phyloP scores from a whole-genome alignment of 2,329 filamentous ascomycete species.

The Colletotrichum sp. region DNA sequence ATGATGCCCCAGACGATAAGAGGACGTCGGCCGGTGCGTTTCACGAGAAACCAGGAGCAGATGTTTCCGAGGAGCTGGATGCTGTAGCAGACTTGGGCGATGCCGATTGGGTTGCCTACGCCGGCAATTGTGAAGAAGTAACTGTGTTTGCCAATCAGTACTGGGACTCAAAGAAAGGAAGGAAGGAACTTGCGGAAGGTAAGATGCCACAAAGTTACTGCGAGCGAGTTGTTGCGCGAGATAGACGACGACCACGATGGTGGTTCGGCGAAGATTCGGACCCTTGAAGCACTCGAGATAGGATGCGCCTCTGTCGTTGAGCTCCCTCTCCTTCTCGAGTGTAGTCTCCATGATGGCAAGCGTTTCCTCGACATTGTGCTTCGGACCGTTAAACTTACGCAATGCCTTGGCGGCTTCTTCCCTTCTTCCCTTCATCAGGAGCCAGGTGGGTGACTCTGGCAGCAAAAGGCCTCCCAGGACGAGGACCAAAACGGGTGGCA shows the following conservation, averaged over 20 bases:
- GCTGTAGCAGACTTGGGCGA: conserved; percentile 46
- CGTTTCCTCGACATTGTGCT: conserved; percentile 29
- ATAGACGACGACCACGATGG: conserved; percentile 65
- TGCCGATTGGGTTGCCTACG: conserved; percentile 38
- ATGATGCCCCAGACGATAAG: conserved; percentile 38
- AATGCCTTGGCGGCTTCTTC: conserved; percentile 38
- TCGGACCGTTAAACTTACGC: conserved; percentile 31
- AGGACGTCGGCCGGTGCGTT: conserved; percentile 38
- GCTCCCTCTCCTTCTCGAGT: conserved; percentile 33
- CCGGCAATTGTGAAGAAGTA: conserved; percentile 44
- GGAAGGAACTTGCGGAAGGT: conserved; percentile 17
- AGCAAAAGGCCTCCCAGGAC: neutral
- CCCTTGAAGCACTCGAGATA: conserved; percentile 57
- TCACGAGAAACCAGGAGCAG: conserved; percentile 41
- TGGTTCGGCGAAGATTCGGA: conserved; percentile 55
- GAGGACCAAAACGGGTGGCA: neutral
- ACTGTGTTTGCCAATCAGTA: conserved; percentile 41
- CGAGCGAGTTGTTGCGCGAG: conserved; percentile 68
- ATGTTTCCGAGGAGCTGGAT: conserved; percentile 44
- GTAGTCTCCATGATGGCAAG: conserved; percentile 32
- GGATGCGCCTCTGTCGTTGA: conserved; percentile 38
- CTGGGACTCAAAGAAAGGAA: accelerated
- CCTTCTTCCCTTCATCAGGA: conserved; percentile 33
- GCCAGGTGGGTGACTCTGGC: conserved; percentile 41
- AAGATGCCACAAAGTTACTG: conserved; percentile 42